Evolutionary conservation across 768 basidiomycete species (phyloP), one percentile per base, ranked within the genome.

Genomic region (Lepiota subincarnata): DNA sequence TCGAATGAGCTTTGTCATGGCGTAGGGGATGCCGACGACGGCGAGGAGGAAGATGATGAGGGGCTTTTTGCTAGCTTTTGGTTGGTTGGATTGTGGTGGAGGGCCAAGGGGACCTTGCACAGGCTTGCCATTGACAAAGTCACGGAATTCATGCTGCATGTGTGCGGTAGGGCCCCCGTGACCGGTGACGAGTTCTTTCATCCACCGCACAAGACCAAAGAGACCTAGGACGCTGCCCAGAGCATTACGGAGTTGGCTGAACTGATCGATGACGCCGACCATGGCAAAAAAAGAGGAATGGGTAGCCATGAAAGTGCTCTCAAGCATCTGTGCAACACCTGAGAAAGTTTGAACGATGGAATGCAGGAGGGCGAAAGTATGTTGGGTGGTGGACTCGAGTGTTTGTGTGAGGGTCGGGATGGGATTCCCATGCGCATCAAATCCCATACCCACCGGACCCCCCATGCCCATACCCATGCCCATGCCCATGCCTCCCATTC

Each of bases 221-320:
- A 98, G 69, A 28, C 92, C 92, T 4, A 98, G 76, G 0, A 98
- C 92, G 65, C 94, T 94, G 19, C 93, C 95, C 13, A 98, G 79
- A 11, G 93, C 95, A 59, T 95, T 89, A 46, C 93, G 81, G 39
- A 98, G 81, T 60, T 92, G 91, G 2, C 84, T 85, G 62, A 99
- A 87, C 65, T 99, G 97, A 64, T 99, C 97, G 36, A 95, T 79
- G 41, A 99, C 96, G 57, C 92, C 91, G 47, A 95, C 92, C 87
- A 96, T 93, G 53, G 93, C 92, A 67, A 95, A 96, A 64, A 96
- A 96, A 7, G 86, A 89, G 0, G 90, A 92, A 68, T 96, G 93
- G 0, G 93, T 96, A 2, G 96, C 96, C 87, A 98, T 90, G 71
- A 96, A 98, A 4, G 96, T 98, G 31, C 84, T 87, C 68, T 98